phyloP scores from a whole-genome alignment of 805 yeast species.

The Myxozyma kluyveri region DNA sequence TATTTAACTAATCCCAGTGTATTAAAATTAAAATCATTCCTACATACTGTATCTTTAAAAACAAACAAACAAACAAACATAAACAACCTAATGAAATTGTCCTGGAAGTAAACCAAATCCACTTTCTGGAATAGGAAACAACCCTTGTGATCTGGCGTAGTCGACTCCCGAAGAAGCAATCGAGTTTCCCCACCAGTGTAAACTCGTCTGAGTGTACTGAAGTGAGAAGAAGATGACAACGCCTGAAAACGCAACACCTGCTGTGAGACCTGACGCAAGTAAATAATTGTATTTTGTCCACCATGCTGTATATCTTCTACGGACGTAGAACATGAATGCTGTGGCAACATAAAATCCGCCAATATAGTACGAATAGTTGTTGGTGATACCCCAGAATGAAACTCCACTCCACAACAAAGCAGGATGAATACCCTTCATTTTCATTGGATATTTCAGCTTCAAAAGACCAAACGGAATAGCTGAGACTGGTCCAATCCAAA shows the following conservation, averaged over 20 bases:
- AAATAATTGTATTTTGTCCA: slow-evolving; percentile 74
- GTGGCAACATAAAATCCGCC: slow-evolving; percentile 41
- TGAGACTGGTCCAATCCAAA: slow-evolving; percentile 26
- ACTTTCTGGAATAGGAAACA: slow-evolving; percentile 33
- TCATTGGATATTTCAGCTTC: slow-evolving; percentile 9
- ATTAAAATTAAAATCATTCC: no score
- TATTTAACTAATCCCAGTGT: no score
- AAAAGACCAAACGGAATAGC: slow-evolving; percentile 14
- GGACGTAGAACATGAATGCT: slow-evolving; percentile 55
- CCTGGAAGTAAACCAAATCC: slow-evolving; percentile 31
- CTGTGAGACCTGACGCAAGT: slow-evolving; percentile 60
- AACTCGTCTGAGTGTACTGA: slow-evolving; percentile 37
- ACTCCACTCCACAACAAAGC: slow-evolving; percentile 5
- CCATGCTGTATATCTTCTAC: slow-evolving; percentile 57
- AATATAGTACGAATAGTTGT: slow-evolving; percentile 12
- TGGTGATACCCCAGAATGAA: slow-evolving; percentile 12
- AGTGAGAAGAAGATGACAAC: slow-evolving; percentile 52
- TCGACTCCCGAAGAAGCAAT: slow-evolving; percentile 20
- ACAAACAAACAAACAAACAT: background rate
- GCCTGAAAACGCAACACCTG: slow-evolving; percentile 60
- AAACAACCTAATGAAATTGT: slow-evolving; percentile 5
- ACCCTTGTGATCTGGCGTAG: slow-evolving; percentile 9
- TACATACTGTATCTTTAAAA: no score
- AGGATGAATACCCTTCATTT: slow-evolving; percentile 4
- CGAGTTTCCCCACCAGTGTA: slow-evolving; percentile 59